Conservation (phyloP, 768 basidiomycete genomes). For the Lactifluus echinatus region DNA sequence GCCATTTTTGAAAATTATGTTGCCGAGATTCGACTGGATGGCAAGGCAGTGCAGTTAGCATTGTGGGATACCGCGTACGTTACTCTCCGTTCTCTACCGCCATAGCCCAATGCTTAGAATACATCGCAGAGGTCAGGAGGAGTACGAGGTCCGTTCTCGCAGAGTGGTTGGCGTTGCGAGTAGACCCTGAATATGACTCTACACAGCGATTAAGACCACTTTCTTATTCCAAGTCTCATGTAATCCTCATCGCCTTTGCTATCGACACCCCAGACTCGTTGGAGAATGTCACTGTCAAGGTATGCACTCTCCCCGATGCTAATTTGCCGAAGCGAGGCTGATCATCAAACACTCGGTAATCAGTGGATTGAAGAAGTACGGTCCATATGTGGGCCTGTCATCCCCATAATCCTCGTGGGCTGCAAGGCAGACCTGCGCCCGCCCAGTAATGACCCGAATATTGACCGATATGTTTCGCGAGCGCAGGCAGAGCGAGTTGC, state of each 20-base stretch:
- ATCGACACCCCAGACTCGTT: slow-evolving; percentile 95
- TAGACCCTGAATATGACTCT: slow-evolving; percentile 5
- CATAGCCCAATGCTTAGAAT: not conserved
- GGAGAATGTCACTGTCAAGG: slow-evolving; percentile 93
- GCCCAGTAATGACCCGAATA: slow-evolving; percentile 37
- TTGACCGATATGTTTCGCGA: slow-evolving; percentile 56
- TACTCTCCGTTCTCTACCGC: slow-evolving; percentile 1
- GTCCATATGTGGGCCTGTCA: slow-evolving; percentile 84
- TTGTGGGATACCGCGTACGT: slow-evolving; percentile 99
- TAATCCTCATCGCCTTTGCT: slow-evolving; percentile 95
- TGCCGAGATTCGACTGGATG: slow-evolving; percentile 94
- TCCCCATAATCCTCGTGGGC: slow-evolving; percentile 93
- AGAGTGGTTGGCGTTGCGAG: not conserved
- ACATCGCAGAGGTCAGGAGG: slow-evolving; percentile 82
- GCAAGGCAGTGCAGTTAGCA: slow-evolving; percentile 94
- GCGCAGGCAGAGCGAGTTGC: slow-evolving; percentile 80
- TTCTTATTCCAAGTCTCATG: slow-evolving; percentile 97
- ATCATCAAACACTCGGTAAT: not conserved
- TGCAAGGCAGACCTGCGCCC: slow-evolving; percentile 93
- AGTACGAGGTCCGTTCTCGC: slow-evolving; percentile 72
- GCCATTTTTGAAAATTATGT: slow-evolving; percentile 99
- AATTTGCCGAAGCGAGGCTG: not conserved
- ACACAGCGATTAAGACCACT: slow-evolving; percentile 83
- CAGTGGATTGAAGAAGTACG: slow-evolving; percentile 99
- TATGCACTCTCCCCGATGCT: slow-evolving; percentile 25